Percentiles rank a stretch among this genome's conserved stretches.
Evolutionary conservation across 495 filamentous ascomycete genomes (phyloP).

Genomic region (Trichoderma parareesei): DNA sequence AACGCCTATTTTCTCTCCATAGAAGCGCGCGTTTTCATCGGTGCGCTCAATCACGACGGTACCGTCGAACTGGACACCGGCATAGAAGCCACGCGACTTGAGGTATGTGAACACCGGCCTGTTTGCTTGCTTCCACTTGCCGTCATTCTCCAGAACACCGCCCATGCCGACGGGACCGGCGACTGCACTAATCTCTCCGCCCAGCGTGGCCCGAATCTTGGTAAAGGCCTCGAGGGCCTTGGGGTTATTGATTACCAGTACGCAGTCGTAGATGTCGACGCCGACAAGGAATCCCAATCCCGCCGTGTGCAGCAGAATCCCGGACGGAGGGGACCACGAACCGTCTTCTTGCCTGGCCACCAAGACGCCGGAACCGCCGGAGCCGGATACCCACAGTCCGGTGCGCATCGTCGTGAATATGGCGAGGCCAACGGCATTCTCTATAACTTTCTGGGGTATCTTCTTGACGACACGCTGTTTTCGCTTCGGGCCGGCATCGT

Average conservation of each 20-base stretch:
- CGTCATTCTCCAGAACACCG: conserved; percentile 32
- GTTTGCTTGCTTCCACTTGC: neutral
- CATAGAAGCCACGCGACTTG: conserved; percentile 73
- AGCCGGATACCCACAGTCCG: conserved; percentile 65
- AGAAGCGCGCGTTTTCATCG: conserved; percentile 76
- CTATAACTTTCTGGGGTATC: conserved; percentile 62
- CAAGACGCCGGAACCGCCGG: conserved; percentile 66
- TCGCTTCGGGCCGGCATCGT: conserved; percentile 11
- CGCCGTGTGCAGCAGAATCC: conserved; percentile 69
- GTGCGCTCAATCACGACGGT: conserved; percentile 69
- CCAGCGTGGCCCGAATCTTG: conserved; percentile 60
- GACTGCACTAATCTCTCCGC: conserved; percentile 63
- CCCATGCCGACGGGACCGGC: conserved; percentile 70
- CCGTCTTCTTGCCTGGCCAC: conserved; percentile 62
- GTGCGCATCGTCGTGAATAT: conserved; percentile 83
- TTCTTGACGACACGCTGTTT: conserved; percentile 46
- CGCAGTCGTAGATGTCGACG: conserved; percentile 78
- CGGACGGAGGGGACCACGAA: conserved; percentile 69
- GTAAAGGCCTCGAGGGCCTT: conserved; percentile 68
- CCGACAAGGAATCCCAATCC: conserved; percentile 71
- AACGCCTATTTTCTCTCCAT: conserved; percentile 52
- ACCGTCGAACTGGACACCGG: conserved; percentile 69
- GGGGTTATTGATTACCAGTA: conserved; percentile 68
- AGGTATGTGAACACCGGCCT: conserved; percentile 71
- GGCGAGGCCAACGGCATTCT: conserved; percentile 63